Percentiles rank a stretch among this genome's conserved stretches.
Evolutionary conservation across 352 stramenopile species (phyloP).

Genomic region (Globisporangium paroecandrum): DNA sequence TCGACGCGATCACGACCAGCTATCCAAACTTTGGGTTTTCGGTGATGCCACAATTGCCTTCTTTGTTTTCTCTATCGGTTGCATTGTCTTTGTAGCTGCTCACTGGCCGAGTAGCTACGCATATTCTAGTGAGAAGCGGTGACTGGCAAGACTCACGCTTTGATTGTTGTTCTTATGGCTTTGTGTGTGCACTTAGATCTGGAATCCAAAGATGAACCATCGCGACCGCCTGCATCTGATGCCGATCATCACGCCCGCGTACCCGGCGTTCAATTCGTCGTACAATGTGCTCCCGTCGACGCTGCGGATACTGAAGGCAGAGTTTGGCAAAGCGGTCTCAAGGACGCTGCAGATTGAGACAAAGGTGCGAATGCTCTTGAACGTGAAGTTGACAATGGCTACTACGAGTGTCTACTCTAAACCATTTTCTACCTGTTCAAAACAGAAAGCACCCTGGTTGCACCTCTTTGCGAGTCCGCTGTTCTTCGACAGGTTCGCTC

Average conservation of each 20-base stretch:
- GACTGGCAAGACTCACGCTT: background rate
- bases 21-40: constrained; percentile 50
- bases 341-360: constrained; percentile 78
- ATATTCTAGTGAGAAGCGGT: background rate
- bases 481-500: constrained; percentile 74
- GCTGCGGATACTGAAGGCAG: constrained; percentile 87
- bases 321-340: constrained; percentile 73
- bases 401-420: background rate
- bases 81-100: background rate
- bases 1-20: constrained; percentile 55
- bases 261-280: constrained; percentile 97
- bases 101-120: background rate
- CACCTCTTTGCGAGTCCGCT: constrained; percentile 68
- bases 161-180: constrained; percentile 10
- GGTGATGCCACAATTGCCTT: constrained; percentile 34
- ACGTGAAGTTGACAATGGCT: background rate
- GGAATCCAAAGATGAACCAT: constrained; percentile 85
- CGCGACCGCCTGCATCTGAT: constrained; percentile 93
- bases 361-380: constrained; percentile 41
- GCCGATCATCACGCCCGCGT: constrained; percentile 99
- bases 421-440: constrained; percentile 13
- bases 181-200: constrained; percentile 44
- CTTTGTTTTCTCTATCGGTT: background rate
- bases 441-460: constrained; percentile 71
- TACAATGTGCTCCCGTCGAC: constrained; percentile 96